Percentiles rank a stretch among this genome's conserved stretches.
These are phyloP conservation scores for Entonaema liquescens DNA, from an alignment of 495 filamentous ascomycete species.

Conservation along the genomic window DNA sequence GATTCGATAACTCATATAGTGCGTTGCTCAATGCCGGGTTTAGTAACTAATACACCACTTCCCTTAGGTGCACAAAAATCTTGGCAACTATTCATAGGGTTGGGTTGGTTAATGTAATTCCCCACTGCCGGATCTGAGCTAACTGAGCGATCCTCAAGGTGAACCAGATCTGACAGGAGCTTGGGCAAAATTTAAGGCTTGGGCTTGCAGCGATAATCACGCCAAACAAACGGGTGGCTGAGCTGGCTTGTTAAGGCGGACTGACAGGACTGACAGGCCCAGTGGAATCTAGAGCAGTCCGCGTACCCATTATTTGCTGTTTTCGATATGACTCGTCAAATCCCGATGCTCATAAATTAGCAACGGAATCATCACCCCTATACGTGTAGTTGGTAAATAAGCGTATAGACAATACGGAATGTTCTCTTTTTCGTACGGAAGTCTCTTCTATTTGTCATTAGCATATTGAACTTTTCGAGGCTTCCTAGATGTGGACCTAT, in stretches of 20 bases:
- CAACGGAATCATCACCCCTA: background rate
- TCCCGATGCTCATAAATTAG: background rate
- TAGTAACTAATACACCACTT: constrained; percentile 9
- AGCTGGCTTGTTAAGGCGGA: background rate
- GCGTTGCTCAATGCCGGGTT: constrained; percentile 4
- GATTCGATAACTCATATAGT: constrained; percentile 27
- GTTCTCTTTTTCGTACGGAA: background rate
- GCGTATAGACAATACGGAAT: background rate
- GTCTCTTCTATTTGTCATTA: background rate
- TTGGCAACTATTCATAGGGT: constrained; percentile 12
- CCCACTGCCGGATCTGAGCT: constrained; percentile 18
- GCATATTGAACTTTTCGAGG: background rate
- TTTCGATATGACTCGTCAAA: background rate
- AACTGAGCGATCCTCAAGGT: constrained; percentile 33
- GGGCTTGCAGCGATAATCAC: constrained; percentile 9
- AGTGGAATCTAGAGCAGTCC: background rate
- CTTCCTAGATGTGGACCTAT: constrained; percentile 8
- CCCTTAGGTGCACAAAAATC: background rate
- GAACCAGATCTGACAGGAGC: constrained; percentile 27
- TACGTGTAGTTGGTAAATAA: background rate
- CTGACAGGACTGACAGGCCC: background rate
- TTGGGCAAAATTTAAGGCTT: constrained; percentile 8
- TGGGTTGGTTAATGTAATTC: constrained; percentile 25
- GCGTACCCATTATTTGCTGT: background rate
- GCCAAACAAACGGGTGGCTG: background rate